These are phyloP conservation scores for Vitis hybrid DNA, from an alignment of 177 flowering plant species.

Conservation along the genomic window DNA sequence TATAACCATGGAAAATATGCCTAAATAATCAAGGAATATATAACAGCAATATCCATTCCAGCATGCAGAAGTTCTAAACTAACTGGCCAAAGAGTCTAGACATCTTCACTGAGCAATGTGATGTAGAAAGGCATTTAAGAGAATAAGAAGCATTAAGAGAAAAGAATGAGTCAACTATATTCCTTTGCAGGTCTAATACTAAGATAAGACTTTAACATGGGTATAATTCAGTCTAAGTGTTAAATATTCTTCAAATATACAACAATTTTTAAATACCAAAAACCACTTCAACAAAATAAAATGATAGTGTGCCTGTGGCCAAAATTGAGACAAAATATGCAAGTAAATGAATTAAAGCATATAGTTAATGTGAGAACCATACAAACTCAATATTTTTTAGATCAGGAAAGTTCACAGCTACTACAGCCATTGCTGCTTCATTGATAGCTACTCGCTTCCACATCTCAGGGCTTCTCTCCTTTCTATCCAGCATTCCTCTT, in stretches of 20 bases:
- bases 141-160: too few species aligned
- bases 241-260: too few species aligned
- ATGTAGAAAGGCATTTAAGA: too few species aligned
- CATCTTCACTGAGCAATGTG: too few species aligned
- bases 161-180: too few species aligned
- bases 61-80: too few species aligned
- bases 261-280: too few species aligned
- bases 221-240: background rate
- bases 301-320: background rate
- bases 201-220: background rate
- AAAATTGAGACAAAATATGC: background rate
- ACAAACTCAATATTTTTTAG: slow-evolving; percentile 88
- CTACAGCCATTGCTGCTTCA: slow-evolving; percentile 95
- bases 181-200: too few species aligned
- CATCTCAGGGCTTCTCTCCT: slow-evolving; percentile 73
- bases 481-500: slow-evolving; percentile 81
- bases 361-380: slow-evolving; percentile 22
- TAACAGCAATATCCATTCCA: too few species aligned
- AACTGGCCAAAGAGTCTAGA: too few species aligned
- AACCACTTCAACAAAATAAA: background rate
- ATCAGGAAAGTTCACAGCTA: slow-evolving; percentile 85
- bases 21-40: too few species aligned
- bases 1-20: too few species aligned
- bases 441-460: slow-evolving; percentile 92
- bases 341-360: background rate